A percentile compares a stretch with the other conserved stretches of the same genome.
Evolutionary conservation across 2,329 filamentous ascomycete species (phyloP).

Genomic region (Colletotrichum sp.): DNA sequence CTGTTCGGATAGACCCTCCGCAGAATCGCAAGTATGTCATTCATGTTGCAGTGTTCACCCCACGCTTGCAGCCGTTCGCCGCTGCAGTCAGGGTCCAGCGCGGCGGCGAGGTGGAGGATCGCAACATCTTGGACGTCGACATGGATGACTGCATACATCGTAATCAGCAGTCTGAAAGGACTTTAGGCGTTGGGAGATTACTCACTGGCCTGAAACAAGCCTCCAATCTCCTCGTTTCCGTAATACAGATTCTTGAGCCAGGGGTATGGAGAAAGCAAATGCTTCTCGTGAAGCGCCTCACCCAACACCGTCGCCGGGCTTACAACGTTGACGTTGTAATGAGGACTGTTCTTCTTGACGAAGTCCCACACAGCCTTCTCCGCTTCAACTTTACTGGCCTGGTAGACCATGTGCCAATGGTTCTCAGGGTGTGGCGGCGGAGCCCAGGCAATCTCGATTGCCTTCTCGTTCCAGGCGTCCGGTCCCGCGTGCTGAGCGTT

Average conservation of each 20-base stretch:
- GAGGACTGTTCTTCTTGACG: background rate
- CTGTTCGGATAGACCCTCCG: background rate
- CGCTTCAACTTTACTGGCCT: background rate
- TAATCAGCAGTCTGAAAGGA: background rate
- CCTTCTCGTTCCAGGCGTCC: background rate
- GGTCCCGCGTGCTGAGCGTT: accelerated
- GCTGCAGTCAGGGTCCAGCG: background rate
- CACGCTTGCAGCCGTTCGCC: background rate
- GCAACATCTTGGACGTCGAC: background rate
- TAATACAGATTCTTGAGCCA: background rate
- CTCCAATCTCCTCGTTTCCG: background rate
- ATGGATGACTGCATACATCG: background rate
- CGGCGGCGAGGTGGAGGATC: background rate
- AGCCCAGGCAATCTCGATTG: background rate
- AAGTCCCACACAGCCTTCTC: background rate
- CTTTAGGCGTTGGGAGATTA: background rate
- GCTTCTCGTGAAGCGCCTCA: background rate
- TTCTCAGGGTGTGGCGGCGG: background rate
- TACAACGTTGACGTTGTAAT: background rate
- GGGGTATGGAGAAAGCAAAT: background rate
- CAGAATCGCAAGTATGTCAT: background rate
- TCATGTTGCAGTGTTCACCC: background rate
- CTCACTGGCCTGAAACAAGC: background rate
- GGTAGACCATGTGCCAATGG: background rate
- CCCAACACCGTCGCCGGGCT: background rate